Base-by-base conservation (phyloP, 73 alveolate species). In the Loxodes magnus region DNA sequence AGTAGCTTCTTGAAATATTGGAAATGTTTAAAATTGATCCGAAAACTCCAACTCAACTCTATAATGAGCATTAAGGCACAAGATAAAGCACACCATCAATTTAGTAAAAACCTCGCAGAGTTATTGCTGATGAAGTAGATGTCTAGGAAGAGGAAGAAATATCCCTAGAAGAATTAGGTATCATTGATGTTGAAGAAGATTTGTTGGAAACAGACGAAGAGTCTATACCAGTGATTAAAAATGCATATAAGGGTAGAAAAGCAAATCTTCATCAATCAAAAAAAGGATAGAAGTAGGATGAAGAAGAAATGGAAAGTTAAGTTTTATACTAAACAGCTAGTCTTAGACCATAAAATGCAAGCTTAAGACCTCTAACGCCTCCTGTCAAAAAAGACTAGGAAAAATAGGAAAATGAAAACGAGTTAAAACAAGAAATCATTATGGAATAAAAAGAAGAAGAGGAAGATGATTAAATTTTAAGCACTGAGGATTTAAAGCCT, bases 181-280 rank as follows among this genome's bases (percentile, higher is more conserved):
- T 46, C 15, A 46, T 46, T 46, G 59, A 46, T 46, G 17, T 46
- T 22, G 59, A 46, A 2, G 59, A 46, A 25, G 59, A 46, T 12
- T 24, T 46, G 39, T 41, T 46, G 7, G 59, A 46, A 46, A 41
- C 43, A 17, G 59, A 46, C 27, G 59, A 46, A 25, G 59, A 46
- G 17, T n/a, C 16, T 19, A 46, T 12, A 37, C 59, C 59, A 10
- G 59, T 46, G 23, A 46, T 46, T 10, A 46, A 46, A 46, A 46
- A 46, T 25, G 17, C 51, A 17, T 46, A 46, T 19, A 41, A 37
- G 0, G 10, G 34, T n/a, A 46, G 59, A 19, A 46, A 46, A 24
- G 39, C 50, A 16, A 16, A 46, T 25, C 23, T 10, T n/a, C 0
- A 41, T 46, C 59, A 46, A 46, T 16, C 43, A 33, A 33, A 33